Conservation (phyloP, 305 asterid genomes). For the Fraxinus greggii region DNA sequence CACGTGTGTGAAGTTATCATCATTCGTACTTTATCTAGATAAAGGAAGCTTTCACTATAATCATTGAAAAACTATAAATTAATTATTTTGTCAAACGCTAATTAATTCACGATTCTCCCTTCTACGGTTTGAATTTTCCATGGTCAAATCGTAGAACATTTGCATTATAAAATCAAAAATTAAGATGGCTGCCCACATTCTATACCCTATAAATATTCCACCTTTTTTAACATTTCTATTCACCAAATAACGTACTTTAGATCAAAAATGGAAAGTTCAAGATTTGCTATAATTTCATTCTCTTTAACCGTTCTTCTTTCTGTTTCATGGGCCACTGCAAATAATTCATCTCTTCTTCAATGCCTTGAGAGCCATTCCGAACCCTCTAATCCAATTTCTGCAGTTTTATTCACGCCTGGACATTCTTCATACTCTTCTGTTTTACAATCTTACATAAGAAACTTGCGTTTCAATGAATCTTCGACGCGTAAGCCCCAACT, state of each 20-base stretch:
- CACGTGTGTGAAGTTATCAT: not conserved
- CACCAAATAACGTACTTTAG: not conserved
- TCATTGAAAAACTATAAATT: not conserved
- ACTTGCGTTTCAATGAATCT: not conserved
- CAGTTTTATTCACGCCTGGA: not conserved
- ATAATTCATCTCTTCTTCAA: not conserved
- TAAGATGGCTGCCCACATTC: not conserved
- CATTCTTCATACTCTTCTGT: not conserved
- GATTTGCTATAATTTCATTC: not conserved
- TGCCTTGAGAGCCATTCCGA: slow-evolving; percentile 8
- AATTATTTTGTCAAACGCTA: not conserved
- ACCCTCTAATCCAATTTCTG: slow-evolving; percentile 5
- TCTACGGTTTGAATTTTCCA: not conserved
- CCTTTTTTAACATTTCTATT: not conserved
- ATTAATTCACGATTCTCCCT: not conserved
- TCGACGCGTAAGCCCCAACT: not conserved
- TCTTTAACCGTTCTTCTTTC: not conserved
- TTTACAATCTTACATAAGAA: slow-evolving; percentile 5
- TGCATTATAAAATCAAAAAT: not conserved
- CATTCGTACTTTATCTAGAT: not conserved
- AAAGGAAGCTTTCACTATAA: not conserved
- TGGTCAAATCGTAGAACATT: not conserved
- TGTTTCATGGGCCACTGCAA: not conserved
- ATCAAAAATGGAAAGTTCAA: not conserved
- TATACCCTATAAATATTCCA: not conserved